These are phyloP conservation scores for Parastagonospora nodorum DNA, from an alignment of 2,329 filamentous ascomycete species.

Conservation along the genomic window DNA sequence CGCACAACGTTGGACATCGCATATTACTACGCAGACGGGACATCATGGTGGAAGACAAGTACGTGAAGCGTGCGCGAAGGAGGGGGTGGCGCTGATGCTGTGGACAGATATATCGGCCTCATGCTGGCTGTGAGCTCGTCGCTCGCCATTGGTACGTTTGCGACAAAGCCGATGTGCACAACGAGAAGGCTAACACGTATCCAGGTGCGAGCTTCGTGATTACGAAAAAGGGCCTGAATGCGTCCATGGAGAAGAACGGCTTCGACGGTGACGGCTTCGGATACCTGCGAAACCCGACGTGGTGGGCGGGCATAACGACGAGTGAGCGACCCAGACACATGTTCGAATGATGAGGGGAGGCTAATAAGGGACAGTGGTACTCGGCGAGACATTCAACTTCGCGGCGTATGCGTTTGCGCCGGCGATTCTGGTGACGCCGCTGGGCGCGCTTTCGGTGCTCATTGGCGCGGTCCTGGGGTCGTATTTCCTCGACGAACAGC, in stretches of 20 bases:
- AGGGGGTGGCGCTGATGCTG: constrained; percentile 24
- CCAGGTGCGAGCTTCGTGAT: constrained; percentile 96
- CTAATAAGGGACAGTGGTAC: constrained; percentile 67
- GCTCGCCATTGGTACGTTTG: constrained; percentile 43
- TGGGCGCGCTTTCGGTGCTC: constrained; percentile 90
- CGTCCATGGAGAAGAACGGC: constrained; percentile 87
- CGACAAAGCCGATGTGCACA: background rate
- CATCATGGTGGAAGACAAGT: constrained; percentile 50
- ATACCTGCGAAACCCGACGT: constrained; percentile 91
- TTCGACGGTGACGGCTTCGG: constrained; percentile 97
- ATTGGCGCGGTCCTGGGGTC: constrained; percentile 94
- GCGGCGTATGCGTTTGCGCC: constrained; percentile 97
- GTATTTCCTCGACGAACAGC: constrained; percentile 88
- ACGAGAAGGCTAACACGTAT: constrained; percentile 13
- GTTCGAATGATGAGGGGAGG: no score
- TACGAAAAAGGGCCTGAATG: constrained; percentile 95
- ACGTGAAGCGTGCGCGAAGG: constrained; percentile 22
- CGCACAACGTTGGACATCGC: background rate
- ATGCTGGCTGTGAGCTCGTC: constrained; percentile 49
- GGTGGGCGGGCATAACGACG: constrained; percentile 94
- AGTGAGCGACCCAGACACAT: constrained; percentile 63
- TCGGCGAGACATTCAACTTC: constrained; percentile 96
- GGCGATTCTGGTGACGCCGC: constrained; percentile 94
- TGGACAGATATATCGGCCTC: constrained; percentile 48
- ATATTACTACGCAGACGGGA: background rate